These are phyloP conservation scores for Blastocystis sp. DNA, from an alignment of 352 stramenopile genomes.

Conservation along the genomic window DNA sequence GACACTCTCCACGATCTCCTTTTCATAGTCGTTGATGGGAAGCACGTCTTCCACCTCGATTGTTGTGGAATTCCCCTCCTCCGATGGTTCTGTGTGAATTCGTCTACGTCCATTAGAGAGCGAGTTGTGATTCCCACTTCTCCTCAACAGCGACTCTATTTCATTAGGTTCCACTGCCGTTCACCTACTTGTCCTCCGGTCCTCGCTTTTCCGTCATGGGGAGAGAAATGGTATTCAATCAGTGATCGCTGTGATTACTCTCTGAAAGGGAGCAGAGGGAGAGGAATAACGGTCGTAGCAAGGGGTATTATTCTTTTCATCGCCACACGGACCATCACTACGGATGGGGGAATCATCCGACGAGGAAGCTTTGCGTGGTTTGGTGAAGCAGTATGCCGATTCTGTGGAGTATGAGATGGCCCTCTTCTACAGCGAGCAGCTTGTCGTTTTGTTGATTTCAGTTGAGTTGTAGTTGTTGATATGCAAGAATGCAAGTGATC, in stretches of 20 bases:
- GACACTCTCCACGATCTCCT: slow-evolving; percentile 49
- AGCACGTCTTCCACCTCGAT: slow-evolving; percentile 3
- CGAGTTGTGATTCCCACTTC: too few relatives aligned
- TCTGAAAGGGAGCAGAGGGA: too few relatives aligned
- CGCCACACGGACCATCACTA: too few relatives aligned
- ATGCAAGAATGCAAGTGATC: not conserved
- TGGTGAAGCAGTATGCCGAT: not conserved
- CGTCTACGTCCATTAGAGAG: not conserved
- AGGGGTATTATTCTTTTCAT: too few relatives aligned
- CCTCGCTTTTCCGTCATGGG: too few relatives aligned
- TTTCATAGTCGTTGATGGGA: slow-evolving; percentile 36
- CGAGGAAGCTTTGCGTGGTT: not conserved
- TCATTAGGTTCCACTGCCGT: too few relatives aligned
- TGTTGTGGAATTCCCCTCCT: not conserved
- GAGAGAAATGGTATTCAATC: too few relatives aligned
- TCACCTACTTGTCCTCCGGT: too few relatives aligned
- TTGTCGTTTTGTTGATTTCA: not conserved
- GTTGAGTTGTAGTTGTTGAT: not conserved
- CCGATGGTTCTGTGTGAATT: not conserved
- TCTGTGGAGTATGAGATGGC: slow-evolving; percentile 2
- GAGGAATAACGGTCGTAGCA: too few relatives aligned
- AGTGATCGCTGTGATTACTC: too few relatives aligned
- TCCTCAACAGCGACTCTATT: too few relatives aligned
- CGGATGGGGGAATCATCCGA: not conserved
- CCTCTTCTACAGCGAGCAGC: not conserved